phyloP scores from a whole-genome alignment of 2,329 filamentous ascomycete species.

The Alternaria arbusti region DNA sequence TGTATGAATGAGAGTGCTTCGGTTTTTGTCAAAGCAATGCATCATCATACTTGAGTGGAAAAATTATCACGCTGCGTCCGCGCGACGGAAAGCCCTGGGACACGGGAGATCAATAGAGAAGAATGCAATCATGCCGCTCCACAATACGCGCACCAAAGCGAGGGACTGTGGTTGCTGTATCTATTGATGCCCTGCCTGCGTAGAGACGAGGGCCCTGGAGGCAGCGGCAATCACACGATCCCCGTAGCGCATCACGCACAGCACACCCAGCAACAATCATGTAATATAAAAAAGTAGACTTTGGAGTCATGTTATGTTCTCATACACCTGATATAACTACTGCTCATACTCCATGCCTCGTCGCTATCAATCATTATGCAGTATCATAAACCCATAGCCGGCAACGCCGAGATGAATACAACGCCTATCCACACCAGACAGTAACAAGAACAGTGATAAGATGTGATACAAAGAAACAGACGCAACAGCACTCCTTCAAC shows the following conservation, averaged over 20 bases:
- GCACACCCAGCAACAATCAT: background rate
- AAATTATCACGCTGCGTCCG: background rate
- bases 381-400: slow-evolving; percentile 19
- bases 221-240: background rate
- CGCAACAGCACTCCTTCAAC: background rate
- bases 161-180: background rate
- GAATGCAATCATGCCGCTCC: background rate
- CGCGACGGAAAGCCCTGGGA: background rate
- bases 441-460: slow-evolving; percentile 11
- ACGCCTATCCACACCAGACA: slow-evolving; percentile 11
- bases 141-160: background rate
- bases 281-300: background rate
- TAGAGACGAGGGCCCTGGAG: background rate
- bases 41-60: background rate
- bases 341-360: slow-evolving; percentile 8
- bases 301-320: slow-evolving; percentile 22
- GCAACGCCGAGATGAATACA: slow-evolving; percentile 9
- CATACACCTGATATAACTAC: slow-evolving; percentile 6
- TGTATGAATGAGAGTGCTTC: background rate
- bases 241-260: background rate
- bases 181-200: background rate
- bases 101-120: background rate
- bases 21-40: background rate
- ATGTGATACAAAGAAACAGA: background rate
- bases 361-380: slow-evolving; percentile 35